Evolutionary conservation across 2,329 filamentous ascomycete species (phyloP).

Genomic region (Dactylellina leptospora): DNA sequence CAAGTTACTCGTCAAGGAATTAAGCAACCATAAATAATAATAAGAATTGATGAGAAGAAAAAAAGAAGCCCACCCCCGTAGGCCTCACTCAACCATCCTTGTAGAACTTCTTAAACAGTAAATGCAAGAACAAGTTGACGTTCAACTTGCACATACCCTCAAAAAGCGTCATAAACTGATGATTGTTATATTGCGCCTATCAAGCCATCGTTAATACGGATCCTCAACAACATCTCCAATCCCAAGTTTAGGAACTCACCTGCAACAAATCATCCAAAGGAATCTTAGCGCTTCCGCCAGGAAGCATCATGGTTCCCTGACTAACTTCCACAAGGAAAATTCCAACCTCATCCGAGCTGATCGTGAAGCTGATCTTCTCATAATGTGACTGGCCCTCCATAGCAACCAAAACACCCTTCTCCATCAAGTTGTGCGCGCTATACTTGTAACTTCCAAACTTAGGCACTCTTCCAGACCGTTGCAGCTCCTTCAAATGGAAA

Average conservation of each 20-base stretch:
- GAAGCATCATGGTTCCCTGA: constrained; percentile 92
- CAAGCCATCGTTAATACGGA: constrained; percentile 37
- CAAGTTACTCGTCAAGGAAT: constrained; percentile 26
- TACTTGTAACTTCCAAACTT: constrained; percentile 99
- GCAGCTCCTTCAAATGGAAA: constrained; percentile 95
- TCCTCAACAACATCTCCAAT: neutral
- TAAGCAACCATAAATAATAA: too few species aligned
- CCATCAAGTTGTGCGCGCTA: constrained; percentile 83
- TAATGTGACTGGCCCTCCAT: constrained; percentile 88
- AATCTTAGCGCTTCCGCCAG: constrained; percentile 86
- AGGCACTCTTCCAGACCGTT: constrained; percentile 88
- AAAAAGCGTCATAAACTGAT: constrained; percentile 95
- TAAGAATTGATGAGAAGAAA: constrained; percentile 1
- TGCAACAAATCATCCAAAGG: constrained; percentile 89
- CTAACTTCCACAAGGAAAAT: constrained; percentile 92
- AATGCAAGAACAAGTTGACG: constrained; percentile 93
- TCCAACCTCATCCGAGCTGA: constrained; percentile 91
- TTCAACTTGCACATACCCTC: constrained; percentile 86
- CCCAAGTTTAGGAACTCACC: constrained; percentile 30
- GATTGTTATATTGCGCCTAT: constrained; percentile 93
- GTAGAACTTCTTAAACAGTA: constrained; percentile 99
- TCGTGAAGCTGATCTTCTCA: constrained; percentile 92
- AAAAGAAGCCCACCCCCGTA: constrained; percentile 31
- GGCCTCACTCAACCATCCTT: constrained; percentile 67
- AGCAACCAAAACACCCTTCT: constrained; percentile 92